Percentiles rank a stretch among this genome's conserved stretches.
Evolutionary conservation across 768 basidiomycete genomes (phyloP).

Genomic region (Mrakia gelida): DNA sequence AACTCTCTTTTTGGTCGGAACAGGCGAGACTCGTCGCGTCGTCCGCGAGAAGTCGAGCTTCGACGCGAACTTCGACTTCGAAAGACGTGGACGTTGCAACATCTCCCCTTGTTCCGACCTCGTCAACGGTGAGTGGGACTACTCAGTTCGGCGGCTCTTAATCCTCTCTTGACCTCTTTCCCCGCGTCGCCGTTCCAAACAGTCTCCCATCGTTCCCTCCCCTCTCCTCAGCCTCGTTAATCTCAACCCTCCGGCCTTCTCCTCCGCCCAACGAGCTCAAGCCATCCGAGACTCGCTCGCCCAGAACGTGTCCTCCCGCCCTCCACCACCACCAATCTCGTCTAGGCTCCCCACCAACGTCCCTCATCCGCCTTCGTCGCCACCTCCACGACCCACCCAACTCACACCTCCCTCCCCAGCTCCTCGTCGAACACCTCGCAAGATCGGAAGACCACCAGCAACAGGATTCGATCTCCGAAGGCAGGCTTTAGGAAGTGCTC

Average conservation of each 20-base stretch:
- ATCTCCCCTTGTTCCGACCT: not conserved
- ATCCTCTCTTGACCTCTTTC: too few relatives aligned
- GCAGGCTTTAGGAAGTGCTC: not conserved
- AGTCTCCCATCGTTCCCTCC: not conserved
- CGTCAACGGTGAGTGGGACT: too few relatives aligned
- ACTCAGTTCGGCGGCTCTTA: too few relatives aligned
- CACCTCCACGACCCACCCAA: not conserved
- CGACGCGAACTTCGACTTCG: not conserved
- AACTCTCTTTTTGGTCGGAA: not conserved
- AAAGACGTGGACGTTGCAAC: not conserved
- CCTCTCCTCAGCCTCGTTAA: conserved; percentile 9
- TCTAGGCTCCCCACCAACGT: not conserved
- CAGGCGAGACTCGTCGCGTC: not conserved
- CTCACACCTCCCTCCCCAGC: not conserved
- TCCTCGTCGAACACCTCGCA: conserved; percentile 1
- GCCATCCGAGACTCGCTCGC: not conserved
- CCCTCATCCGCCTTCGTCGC: not conserved
- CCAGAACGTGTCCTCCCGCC: not conserved
- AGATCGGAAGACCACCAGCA: not conserved
- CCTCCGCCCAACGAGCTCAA: not conserved
- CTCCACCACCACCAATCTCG: not conserved
- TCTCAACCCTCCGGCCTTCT: not conserved
- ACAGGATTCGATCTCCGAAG: not conserved
- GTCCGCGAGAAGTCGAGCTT: not conserved
- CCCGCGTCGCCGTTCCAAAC: not conserved